phyloP scores from a whole-genome alignment of 805 yeast genomes.

The Kazachstania viticola region DNA sequence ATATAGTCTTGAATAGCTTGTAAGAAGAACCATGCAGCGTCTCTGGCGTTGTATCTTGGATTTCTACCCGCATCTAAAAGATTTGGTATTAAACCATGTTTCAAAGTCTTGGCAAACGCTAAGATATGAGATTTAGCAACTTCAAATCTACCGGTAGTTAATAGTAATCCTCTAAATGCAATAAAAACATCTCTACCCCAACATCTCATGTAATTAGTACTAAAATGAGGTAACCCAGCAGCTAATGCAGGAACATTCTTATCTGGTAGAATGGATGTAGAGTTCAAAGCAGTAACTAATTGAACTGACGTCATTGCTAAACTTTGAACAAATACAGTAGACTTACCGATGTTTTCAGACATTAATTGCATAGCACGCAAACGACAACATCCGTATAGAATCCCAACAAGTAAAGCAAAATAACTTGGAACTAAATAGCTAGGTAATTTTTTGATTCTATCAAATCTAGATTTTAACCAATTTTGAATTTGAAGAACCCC shows the following conservation, averaged over 20 bases:
- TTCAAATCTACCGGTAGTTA: conserved; percentile 66
- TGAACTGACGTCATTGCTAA: conserved; percentile 76
- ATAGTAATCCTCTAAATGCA: conserved; percentile 67
- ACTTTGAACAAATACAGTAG: conserved; percentile 67
- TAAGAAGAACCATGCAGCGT: conserved; percentile 91
- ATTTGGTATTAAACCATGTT: conserved; percentile 93
- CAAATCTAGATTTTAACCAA: conserved; percentile 62
- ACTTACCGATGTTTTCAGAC: conserved; percentile 40
- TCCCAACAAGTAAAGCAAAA: conserved; percentile 71
- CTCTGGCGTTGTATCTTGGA: conserved; percentile 92
- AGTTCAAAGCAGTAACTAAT: conserved; percentile 65
- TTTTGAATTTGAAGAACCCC: conserved; percentile 44
- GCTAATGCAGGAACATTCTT: conserved; percentile 65
- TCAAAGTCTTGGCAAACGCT: conserved; percentile 80
- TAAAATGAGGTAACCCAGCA: conserved; percentile 93
- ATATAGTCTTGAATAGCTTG: conserved; percentile 84
- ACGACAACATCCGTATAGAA: conserved; percentile 75
- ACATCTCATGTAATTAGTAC: conserved; percentile 85
- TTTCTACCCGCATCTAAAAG: conserved; percentile 84
- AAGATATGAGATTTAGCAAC: conserved; percentile 75
- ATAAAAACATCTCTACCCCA: conserved; percentile 98
- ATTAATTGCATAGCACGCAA: conserved; percentile 50
- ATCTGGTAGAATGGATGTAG: conserved; percentile 65
- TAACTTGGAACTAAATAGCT: conserved; percentile 76
- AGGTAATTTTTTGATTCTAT: conserved; percentile 56